Conservation (phyloP, 225 moss, liverwort and hornwort genomes). For the Marchantia paleacea region DNA sequence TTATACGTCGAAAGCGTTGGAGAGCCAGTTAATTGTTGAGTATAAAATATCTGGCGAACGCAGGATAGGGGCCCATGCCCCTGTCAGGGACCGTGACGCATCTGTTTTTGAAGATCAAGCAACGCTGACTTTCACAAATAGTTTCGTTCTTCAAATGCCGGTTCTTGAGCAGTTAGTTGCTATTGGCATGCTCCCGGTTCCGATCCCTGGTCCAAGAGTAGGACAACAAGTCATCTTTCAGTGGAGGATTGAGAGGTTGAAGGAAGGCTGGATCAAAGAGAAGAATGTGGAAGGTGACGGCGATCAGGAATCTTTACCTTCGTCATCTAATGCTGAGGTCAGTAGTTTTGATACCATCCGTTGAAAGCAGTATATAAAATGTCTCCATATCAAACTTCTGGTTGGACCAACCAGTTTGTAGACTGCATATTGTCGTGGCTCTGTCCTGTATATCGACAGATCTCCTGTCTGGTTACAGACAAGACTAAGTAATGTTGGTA, state of each 20-base stretch:
- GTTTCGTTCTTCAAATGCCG: slow-evolving; percentile 80
- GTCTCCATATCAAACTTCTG: too few relatives aligned
- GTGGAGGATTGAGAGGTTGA: slow-evolving; percentile 94
- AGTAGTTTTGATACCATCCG: background rate
- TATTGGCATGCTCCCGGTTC: slow-evolving; percentile 90
- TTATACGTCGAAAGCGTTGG: slow-evolving; percentile 33
- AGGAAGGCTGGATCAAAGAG: slow-evolving; percentile 62
- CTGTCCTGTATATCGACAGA: too few relatives aligned
- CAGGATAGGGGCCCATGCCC: slow-evolving; percentile 74
- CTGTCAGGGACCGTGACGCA: slow-evolving; percentile 38
- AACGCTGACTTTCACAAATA: slow-evolving; percentile 61
- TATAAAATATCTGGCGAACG: slow-evolving; percentile 78
- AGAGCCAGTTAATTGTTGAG: slow-evolving; percentile 62
- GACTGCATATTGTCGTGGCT: too few relatives aligned
- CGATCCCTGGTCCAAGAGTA: slow-evolving; percentile 69
- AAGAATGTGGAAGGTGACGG: slow-evolving; percentile 5
- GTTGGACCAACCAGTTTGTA: too few relatives aligned
- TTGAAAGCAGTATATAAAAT: too few relatives aligned
- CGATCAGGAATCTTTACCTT: slow-evolving; percentile 8
- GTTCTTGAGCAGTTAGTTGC: slow-evolving; percentile 94
- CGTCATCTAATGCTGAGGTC: slow-evolving; percentile 28
- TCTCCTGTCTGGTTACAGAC: too few relatives aligned
- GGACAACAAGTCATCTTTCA: slow-evolving; percentile 92
- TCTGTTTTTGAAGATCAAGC: slow-evolving; percentile 31
- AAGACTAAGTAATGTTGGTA: too few relatives aligned